Evolutionary conservation across 164 flowering plant genomes (phyloP).

Genomic region (Berberis vulgaris): DNA sequence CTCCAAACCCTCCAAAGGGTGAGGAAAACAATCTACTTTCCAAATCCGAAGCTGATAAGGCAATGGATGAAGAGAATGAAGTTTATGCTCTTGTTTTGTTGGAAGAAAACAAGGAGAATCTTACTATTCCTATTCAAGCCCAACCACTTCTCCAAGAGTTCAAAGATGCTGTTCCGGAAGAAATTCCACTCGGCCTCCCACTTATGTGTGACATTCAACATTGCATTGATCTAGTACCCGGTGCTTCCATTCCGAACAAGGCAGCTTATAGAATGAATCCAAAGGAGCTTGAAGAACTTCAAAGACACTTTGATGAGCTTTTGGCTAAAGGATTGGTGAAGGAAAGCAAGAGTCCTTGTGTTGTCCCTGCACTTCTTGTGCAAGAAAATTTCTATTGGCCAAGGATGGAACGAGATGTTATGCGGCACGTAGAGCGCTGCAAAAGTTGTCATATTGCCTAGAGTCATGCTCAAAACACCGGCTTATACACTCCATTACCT

Average conservation of each 20-base stretch:
- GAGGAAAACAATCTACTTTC: not conserved
- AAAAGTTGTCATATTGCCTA: constrained; percentile 7
- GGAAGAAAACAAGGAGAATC: not conserved
- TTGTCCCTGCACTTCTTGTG: constrained; percentile 3
- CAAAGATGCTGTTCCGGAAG: not conserved
- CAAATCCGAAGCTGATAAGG: not conserved
- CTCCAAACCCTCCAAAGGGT: not conserved
- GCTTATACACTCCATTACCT: constrained; percentile 11
- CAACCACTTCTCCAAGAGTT: not conserved
- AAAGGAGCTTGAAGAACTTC: not conserved
- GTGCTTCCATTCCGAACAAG: not conserved
- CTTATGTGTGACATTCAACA: not conserved
- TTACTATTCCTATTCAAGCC: not conserved
- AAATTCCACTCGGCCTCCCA: not conserved
- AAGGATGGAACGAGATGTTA: constrained; percentile 4
- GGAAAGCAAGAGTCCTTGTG: not conserved
- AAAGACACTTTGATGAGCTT: not conserved
- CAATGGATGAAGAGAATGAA: not conserved
- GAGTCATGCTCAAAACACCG: constrained; percentile 5
- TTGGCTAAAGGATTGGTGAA: not conserved
- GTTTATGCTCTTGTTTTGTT: not conserved
- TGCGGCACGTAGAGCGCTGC: constrained; percentile 3
- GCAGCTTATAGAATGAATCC: not conserved
- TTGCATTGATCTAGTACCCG: not conserved
- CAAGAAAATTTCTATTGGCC: constrained; percentile 13